A percentile compares a stretch with the other conserved stretches of the same genome.
Conservation (phyloP, 2,329 filamentous ascomycete genomes). For the Fusarium sp. region DNA sequence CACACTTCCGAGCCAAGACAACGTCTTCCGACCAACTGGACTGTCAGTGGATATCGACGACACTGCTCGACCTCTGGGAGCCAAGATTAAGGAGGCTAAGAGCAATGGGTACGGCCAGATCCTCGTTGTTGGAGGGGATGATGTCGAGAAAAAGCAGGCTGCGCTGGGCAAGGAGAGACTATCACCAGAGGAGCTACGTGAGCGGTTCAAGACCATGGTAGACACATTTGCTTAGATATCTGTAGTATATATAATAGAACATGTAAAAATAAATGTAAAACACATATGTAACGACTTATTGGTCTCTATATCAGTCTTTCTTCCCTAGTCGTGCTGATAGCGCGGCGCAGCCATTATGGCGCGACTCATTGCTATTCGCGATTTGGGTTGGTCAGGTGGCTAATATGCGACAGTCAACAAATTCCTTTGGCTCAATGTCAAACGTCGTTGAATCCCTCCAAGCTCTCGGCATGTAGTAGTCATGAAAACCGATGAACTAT, state of each 20-base stretch:
- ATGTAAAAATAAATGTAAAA: conserved; percentile 8
- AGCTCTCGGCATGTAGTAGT: background rate
- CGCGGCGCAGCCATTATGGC: conserved; percentile 4
- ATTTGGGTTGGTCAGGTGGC: background rate
- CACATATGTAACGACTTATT: conserved; percentile 9
- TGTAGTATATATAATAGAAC: background rate
- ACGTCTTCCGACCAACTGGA: conserved; percentile 65
- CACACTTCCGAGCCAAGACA: conserved; percentile 49
- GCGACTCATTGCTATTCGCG: conserved; percentile 9
- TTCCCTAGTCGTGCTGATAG: conserved; percentile 9
- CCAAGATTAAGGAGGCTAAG: conserved; percentile 80
- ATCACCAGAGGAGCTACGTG: conserved; percentile 57
- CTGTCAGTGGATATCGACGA: conserved; percentile 78
- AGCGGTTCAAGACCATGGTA: conserved; percentile 58
- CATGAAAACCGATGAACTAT: background rate
- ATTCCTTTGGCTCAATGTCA: background rate
- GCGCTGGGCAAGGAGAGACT: conserved; percentile 55
- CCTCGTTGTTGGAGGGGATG: conserved; percentile 75
- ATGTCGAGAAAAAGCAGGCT: conserved; percentile 69
- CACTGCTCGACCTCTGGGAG: conserved; percentile 69
- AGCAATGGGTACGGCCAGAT: conserved; percentile 78
- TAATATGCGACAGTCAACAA: background rate
- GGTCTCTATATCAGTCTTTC: conserved; percentile 1
- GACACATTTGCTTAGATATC: conserved; percentile 58
- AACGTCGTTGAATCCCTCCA: background rate